Conservation (phyloP, 768 basidiomycete genomes). For the Psilocybe tampanensis region DNA sequence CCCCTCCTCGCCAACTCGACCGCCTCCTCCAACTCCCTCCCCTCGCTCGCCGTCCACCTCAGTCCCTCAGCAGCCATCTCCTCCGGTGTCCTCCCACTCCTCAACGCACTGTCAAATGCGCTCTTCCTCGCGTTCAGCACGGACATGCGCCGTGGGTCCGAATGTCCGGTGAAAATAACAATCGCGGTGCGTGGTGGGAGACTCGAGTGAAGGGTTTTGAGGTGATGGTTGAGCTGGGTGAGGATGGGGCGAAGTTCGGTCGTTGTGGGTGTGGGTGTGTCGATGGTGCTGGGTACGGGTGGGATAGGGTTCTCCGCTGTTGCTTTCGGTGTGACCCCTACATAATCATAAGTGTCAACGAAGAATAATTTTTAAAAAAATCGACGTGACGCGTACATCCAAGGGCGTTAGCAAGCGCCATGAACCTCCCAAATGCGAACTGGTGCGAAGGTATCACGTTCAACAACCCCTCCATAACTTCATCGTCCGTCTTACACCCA, state of each 20-base stretch:
- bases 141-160: constrained; percentile 83
- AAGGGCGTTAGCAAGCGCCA: constrained; percentile 73
- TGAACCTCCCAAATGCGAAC: constrained; percentile 84
- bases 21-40: constrained; percentile 75
- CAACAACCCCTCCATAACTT: constrained; percentile 72
- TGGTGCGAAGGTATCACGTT: constrained; percentile 66
- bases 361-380: background rate
- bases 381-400: constrained; percentile 63
- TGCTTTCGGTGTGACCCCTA: constrained; percentile 67
- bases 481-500: constrained; percentile 75
- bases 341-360: background rate
- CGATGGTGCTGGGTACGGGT: constrained; percentile 6
- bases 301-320: constrained; percentile 36
- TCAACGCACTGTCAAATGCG: constrained; percentile 70
- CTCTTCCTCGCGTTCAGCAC: constrained; percentile 68
- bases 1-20: constrained; percentile 83
- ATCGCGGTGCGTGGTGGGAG: constrained; percentile 83
- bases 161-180: constrained; percentile 86
- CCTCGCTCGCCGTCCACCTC: constrained; percentile 81
- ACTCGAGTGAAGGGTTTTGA: constrained; percentile 61
- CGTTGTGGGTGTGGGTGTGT: constrained; percentile 32
- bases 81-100: constrained; percentile 56
- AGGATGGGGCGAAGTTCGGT: constrained; percentile 42
- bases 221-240: constrained; percentile 56
- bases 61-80: constrained; percentile 46